Evolutionary conservation across 1,284 basidiomycete species (phyloP).

Genomic region (Cryptococcus neoformans): DNA sequence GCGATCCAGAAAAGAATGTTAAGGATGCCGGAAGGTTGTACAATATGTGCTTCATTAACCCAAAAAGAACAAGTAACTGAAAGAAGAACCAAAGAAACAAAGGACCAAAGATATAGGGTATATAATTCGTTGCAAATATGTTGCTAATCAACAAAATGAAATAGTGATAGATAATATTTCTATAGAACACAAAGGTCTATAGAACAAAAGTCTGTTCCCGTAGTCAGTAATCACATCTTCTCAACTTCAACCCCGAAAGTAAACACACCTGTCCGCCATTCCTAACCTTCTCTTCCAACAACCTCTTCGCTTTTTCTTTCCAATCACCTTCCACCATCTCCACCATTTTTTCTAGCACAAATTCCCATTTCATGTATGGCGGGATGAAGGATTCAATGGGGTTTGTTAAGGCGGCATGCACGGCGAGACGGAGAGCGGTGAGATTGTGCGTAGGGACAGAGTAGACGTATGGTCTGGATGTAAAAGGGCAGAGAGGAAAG

Average conservation of each 20-base stretch:
- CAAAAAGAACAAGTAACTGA: neutral
- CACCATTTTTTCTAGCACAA: conserved; percentile 19
- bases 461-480: conserved; percentile 49
- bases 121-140: neutral
- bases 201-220: neutral
- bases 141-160: neutral
- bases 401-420: conserved; percentile 21
- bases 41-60: too few species aligned
- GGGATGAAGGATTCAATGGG: conserved; percentile 35
- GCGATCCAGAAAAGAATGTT: too few species aligned
- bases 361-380: conserved; percentile 23
- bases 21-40: too few species aligned
- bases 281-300: conserved; percentile 20
- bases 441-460: conserved; percentile 39
- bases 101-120: neutral
- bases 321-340: conserved; percentile 31
- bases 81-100: neutral
- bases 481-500: neutral
- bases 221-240: neutral
- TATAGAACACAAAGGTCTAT: neutral
- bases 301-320: conserved; percentile 16
- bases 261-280: conserved; percentile 15
- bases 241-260: too few species aligned
- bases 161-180: neutral
- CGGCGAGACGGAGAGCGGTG: conserved; percentile 20